These are phyloP conservation scores for Coemansia sp. DNA, from an alignment of 192 early-diverging fungal genomes.

Conservation along the genomic window DNA sequence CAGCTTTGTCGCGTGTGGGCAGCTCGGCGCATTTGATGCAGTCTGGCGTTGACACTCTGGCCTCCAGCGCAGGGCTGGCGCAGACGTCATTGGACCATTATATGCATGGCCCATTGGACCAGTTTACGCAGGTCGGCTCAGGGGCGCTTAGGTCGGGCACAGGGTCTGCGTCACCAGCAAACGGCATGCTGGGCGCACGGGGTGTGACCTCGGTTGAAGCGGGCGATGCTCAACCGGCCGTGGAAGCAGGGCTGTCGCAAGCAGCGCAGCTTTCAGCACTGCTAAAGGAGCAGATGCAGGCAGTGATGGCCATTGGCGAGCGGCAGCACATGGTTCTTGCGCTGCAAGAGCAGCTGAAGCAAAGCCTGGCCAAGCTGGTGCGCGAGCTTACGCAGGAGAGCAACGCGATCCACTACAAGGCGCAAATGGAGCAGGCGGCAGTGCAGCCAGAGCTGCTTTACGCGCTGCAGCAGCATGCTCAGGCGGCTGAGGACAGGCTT, in stretches of 20 bases:
- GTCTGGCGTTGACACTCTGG: neutral
- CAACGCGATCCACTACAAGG: conserved; percentile 38
- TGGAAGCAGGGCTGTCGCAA: conserved; percentile 15
- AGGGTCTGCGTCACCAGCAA: neutral
- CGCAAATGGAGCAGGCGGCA: conserved; percentile 26
- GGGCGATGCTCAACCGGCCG: neutral
- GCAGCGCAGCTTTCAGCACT: conserved; percentile 38
- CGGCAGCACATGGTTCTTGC: conserved; percentile 24
- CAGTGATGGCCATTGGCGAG: conserved; percentile 37
- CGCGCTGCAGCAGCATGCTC: conserved; percentile 43
- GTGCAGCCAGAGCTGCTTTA: conserved; percentile 32
- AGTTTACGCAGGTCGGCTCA: neutral
- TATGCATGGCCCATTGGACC: neutral
- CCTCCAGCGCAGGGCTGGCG: neutral
- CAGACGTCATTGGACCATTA: neutral
- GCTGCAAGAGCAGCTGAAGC: conserved; percentile 39
- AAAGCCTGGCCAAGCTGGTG: conserved; percentile 44
- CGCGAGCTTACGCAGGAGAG: conserved; percentile 42
- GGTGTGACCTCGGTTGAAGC: neutral
- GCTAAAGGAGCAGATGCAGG: conserved; percentile 40
- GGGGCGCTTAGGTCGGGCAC: neutral
- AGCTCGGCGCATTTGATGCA: conserved; percentile 17
- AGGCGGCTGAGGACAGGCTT: conserved; percentile 24
- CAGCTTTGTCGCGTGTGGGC: conserved; percentile 27
- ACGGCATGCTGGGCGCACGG: neutral